Conservation (phyloP, 176 grass and related monocot genomes). For the Cenchrus purpureus region DNA sequence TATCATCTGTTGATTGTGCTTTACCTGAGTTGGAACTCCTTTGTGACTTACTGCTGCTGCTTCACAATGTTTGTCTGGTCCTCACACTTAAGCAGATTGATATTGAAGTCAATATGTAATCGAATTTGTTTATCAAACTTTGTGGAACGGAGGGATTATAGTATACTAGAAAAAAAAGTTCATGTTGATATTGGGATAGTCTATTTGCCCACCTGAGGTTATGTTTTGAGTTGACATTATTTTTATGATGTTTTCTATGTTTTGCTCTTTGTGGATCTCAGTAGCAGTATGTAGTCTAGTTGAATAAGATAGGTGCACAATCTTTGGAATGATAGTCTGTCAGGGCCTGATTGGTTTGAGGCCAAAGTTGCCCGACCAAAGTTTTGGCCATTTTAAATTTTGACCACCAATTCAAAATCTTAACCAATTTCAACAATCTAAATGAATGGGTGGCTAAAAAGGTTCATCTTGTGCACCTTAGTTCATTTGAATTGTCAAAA, state of each 20-base stretch:
- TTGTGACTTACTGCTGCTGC: not conserved
- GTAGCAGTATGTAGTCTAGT: not conserved
- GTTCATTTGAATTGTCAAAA: too few species aligned
- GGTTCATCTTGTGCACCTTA: too few species aligned
- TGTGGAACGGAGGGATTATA: not conserved
- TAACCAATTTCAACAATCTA: too few species aligned
- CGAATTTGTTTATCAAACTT: not conserved
- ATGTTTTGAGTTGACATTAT: conserved; percentile 4
- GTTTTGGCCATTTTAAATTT: too few species aligned
- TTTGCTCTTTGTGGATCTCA: conserved; percentile 1
- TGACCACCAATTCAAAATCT: too few species aligned
- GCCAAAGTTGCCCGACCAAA: too few species aligned
- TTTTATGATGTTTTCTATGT: not conserved
- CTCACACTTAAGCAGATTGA: not conserved
- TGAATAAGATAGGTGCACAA: conserved; percentile 14
- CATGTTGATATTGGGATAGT: not conserved
- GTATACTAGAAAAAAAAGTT: not conserved
- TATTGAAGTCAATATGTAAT: not conserved
- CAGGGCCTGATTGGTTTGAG: too few species aligned
- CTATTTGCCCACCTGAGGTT: not conserved
- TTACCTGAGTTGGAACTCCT: not conserved
- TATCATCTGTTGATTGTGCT: not conserved
- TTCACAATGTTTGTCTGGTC: not conserved
- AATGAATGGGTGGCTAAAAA: too few species aligned
- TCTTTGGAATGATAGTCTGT: conserved; percentile 23